Conservation (phyloP, 768 basidiomycete species). For the Naematelia encephala region DNA sequence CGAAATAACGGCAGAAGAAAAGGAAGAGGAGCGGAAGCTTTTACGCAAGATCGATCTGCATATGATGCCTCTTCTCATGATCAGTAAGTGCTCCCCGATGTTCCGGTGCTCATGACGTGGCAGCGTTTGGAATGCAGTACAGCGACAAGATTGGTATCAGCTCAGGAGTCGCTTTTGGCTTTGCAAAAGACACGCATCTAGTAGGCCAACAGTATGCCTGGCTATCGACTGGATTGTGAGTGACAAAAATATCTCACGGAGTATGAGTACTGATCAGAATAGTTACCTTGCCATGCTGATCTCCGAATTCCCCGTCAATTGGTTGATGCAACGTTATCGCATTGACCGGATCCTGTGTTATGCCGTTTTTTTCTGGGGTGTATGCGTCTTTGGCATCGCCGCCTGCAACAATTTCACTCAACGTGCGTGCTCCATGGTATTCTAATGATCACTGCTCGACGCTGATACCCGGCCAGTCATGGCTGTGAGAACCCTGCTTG, state of each 20-base stretch:
- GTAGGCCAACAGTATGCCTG: neutral
- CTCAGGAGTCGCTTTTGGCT: neutral
- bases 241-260: neutral
- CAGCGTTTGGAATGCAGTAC: neutral
- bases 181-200: neutral
- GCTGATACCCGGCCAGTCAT: slow-evolving; percentile 5
- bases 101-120: neutral
- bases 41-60: slow-evolving; percentile 5
- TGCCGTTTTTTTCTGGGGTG: neutral
- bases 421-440: neutral
- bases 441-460: neutral
- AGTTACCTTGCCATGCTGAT: neutral
- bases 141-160: neutral
- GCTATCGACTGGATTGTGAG: neutral
- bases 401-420: neutral
- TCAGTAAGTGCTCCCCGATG: neutral
- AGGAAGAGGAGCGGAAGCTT: slow-evolving; percentile 5
- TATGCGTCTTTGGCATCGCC: neutral
- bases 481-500: slow-evolving; percentile 9
- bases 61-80: slow-evolving; percentile 6
- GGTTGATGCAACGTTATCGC: neutral
- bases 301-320: neutral
- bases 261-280: neutral
- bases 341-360: neutral
- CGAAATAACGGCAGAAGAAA: neutral